Evolutionary conservation across 2,329 filamentous ascomycete genomes (phyloP), one percentile per base, ranked within the genome.

Genomic region (Cladosporium phlei): DNA sequence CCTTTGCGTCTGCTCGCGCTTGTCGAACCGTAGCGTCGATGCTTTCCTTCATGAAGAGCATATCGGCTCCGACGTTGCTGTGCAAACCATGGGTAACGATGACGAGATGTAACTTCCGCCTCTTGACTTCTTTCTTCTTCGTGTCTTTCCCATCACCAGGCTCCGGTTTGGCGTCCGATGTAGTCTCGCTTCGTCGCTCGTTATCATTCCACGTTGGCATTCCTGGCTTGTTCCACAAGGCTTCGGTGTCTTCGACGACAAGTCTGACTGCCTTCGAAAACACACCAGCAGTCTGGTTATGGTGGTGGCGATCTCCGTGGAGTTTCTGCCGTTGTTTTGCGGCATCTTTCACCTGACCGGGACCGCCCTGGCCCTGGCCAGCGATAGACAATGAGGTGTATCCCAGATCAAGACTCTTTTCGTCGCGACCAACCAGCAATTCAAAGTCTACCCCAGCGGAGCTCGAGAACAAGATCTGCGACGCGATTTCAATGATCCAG

Each of bases 41-140:
- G 66, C 88, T 95, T 68, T 98, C 93, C 63, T 98, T 98, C 65
- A 98, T 70, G 63, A 87, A 98, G 16, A 98, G 74, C 93, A 98
- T 95, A 64, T 98, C 93, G 17, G 89, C 86, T 4, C 93, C 88
- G 10, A 96, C 75, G 64, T 98, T 98, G 67, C 91, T 95, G 66
- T 98, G 93, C 53, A 98, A 68, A 0, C 93, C 93, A 69, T 98
- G 93, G 0, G 93, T 97, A 39, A 98, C 69, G 25, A 98, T 76
- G 19, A 98, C 93, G 32, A 98, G 72, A 63, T 98, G 93, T 2
- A 98, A 75, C 54, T 85, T 91, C 68, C 88, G 88, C 55, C 77
- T 77, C 63, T 82, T 85, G 62, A 37, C 52, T 47, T 57, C 66
- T 42, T 55, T 53, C 14, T 44, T 47, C 25, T 55, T 50, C n/a